These are phyloP conservation scores for Penicillium sp. DNA, from an alignment of 2,329 filamentous ascomycete genomes.

Conservation along the genomic window DNA sequence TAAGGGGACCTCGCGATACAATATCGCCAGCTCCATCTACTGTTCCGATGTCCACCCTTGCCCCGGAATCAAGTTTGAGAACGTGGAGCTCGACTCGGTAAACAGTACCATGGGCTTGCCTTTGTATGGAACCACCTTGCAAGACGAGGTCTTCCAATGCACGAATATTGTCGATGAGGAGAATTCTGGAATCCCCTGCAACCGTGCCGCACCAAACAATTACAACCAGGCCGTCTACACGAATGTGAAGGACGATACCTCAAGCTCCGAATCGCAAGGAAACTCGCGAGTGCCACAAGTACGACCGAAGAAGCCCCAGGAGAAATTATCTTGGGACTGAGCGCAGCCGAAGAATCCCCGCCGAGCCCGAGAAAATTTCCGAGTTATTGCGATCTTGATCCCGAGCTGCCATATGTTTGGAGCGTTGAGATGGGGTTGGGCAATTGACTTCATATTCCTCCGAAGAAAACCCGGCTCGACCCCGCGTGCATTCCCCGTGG, in stretches of 20 bases:
- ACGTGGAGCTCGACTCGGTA: constrained; percentile 51
- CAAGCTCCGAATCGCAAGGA: neutral
- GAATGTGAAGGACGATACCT: constrained; percentile 15
- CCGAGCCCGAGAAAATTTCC: constrained; percentile 5
- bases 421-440: neutral
- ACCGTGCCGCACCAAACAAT: constrained; percentile 30
- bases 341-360: neutral
- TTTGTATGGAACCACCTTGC: constrained; percentile 26
- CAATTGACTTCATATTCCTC: constrained; percentile 12
- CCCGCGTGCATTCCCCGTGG: constrained; percentile 13
- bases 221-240: constrained; percentile 22
- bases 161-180: constrained; percentile 42
- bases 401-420: constrained; percentile 4
- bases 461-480: constrained; percentile 11
- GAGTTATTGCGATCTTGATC: constrained; percentile 11
- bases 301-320: constrained; percentile 4
- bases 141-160: constrained; percentile 48
- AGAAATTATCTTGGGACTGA: constrained; percentile 1
- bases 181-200: constrained; percentile 29
- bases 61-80: constrained; percentile 50
- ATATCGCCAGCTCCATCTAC: constrained; percentile 54
- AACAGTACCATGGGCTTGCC: constrained; percentile 38
- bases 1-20: constrained; percentile 54
- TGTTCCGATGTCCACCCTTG: constrained; percentile 50
- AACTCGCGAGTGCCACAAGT: neutral